Percentiles rank a stretch among this genome's conserved stretches.
These are phyloP conservation scores for Blastobotrys apis DNA, from an alignment of 1,139 yeast genomes.

Conservation along the genomic window DNA sequence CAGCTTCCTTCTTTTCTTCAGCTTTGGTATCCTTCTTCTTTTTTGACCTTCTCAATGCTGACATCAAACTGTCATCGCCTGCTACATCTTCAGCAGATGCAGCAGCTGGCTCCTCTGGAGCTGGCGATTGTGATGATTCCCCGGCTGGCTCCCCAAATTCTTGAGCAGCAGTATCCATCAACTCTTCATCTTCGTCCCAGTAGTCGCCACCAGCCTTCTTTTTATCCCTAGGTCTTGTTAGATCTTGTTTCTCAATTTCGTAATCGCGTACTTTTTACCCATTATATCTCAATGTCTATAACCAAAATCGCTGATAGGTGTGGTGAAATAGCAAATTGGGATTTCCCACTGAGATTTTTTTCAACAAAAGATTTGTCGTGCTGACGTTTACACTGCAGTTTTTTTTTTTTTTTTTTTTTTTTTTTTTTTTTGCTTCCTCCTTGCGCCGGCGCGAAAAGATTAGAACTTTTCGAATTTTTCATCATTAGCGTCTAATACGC, in stretches of 20 bases:
- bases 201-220: constrained; percentile 61
- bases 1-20: constrained; percentile 44
- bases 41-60: constrained; percentile 75
- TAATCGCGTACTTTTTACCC: constrained; percentile 37
- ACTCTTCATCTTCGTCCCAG: constrained; percentile 73
- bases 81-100: constrained; percentile 42
- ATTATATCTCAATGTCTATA: constrained; percentile 23
- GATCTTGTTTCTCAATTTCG: background rate
- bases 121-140: constrained; percentile 6
- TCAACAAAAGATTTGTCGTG: too few relatives aligned
- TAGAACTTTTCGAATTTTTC: too few relatives aligned
- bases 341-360: too few relatives aligned
- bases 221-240: constrained; percentile 34
- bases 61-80: constrained; percentile 64
- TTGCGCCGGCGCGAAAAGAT: too few relatives aligned
- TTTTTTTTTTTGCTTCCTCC: too few relatives aligned
- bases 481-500: too few relatives aligned
- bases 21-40: constrained; percentile 63
- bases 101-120: constrained; percentile 19
- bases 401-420: too few relatives aligned
- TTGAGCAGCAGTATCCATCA: constrained; percentile 49
- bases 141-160: constrained; percentile 46
- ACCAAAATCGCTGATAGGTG: too few relatives aligned
- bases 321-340: too few relatives aligned
- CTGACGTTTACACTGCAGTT: too few relatives aligned